These are phyloP conservation scores for Mycena latifolia DNA, from an alignment of 768 basidiomycete species.

Conservation along the genomic window DNA sequence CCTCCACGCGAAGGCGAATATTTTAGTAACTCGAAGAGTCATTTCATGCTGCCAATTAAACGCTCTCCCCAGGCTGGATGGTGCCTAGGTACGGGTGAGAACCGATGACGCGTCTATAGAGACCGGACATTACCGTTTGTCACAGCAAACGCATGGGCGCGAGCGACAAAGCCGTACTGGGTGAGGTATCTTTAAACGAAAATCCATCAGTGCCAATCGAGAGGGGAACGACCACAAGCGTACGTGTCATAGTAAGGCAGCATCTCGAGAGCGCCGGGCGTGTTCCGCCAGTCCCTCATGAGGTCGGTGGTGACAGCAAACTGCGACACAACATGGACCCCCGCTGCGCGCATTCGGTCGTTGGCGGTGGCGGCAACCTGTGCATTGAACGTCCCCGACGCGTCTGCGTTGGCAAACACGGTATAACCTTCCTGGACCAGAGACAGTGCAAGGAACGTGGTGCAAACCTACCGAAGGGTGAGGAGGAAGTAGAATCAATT, in stretches of 20 bases:
- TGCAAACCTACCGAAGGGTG: slow-evolving; percentile 54
- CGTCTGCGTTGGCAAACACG: slow-evolving; percentile 62
- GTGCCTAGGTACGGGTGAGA: slow-evolving; percentile 11
- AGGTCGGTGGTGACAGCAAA: slow-evolving; percentile 60
- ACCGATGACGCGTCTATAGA: not conserved
- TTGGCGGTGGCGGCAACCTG: slow-evolving; percentile 59
- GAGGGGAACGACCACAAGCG: slow-evolving; percentile 19
- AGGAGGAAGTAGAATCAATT: not conserved
- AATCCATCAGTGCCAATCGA: not conserved
- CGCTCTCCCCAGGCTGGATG: slow-evolving; percentile 3
- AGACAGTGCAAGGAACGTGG: slow-evolving; percentile 58
- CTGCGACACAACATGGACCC: slow-evolving; percentile 58
- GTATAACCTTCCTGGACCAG: slow-evolving; percentile 55
- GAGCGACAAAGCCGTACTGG: slow-evolving; percentile 46
- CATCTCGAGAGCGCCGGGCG: slow-evolving; percentile 56
- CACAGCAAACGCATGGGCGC: slow-evolving; percentile 46
- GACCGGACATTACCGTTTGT: slow-evolving; percentile 43
- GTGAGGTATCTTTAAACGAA: slow-evolving; percentile 42
- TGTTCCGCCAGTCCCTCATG: slow-evolving; percentile 65
- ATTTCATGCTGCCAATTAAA: no score
- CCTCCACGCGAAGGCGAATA: no score
- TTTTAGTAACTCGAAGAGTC: no score
- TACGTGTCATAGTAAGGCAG: slow-evolving; percentile 61
- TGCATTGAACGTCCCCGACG: slow-evolving; percentile 56
- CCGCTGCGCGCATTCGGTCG: slow-evolving; percentile 61